A percentile compares a stretch with the other conserved stretches of the same genome.
These are phyloP conservation scores for Ophiocordyceps sinensis DNA, from an alignment of 2,329 filamentous ascomycete genomes.

Conservation along the genomic window DNA sequence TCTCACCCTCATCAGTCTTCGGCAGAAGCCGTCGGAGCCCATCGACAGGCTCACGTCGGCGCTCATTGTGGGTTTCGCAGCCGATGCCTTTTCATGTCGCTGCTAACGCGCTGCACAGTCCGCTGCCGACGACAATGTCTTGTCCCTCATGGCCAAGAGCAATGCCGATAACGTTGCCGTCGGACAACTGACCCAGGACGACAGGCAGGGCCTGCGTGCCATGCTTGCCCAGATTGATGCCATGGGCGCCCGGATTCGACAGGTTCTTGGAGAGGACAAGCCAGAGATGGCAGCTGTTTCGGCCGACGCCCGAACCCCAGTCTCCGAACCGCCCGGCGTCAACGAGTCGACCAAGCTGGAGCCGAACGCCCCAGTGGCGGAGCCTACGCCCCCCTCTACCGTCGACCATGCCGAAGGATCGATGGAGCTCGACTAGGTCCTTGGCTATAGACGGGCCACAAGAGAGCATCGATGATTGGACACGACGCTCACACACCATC, in stretches of 20 bases:
- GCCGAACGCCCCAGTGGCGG: conserved; percentile 15
- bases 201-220: conserved; percentile 30
- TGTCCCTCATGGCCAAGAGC: conserved; percentile 34
- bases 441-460: no score
- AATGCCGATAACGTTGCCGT: conserved; percentile 27
- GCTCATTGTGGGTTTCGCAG: conserved; percentile 41
- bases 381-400: conserved; percentile 25
- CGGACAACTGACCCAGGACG: conserved; percentile 24
- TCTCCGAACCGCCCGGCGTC: conserved; percentile 9
- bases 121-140: conserved; percentile 27
- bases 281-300: conserved; percentile 6
- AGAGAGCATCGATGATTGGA: no score
- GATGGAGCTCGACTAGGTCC: conserved; percentile 23
- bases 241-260: conserved; percentile 26
- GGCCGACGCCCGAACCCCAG: conserved; percentile 11
- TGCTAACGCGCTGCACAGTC: conserved; percentile 18
- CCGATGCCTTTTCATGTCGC: background rate
- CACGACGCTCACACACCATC: no score
- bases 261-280: conserved; percentile 21
- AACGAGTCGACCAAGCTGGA: conserved; percentile 15
- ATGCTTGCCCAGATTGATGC: conserved; percentile 33
- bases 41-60: conserved; percentile 41
- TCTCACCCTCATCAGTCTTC: conserved; percentile 46
- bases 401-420: conserved; percentile 21
- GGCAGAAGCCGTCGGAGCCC: conserved; percentile 31